A percentile compares a stretch with the other conserved stretches of the same genome.
phyloP scores from a whole-genome alignment of 2,329 filamentous ascomycete genomes.

The Sporothrix inflata region DNA sequence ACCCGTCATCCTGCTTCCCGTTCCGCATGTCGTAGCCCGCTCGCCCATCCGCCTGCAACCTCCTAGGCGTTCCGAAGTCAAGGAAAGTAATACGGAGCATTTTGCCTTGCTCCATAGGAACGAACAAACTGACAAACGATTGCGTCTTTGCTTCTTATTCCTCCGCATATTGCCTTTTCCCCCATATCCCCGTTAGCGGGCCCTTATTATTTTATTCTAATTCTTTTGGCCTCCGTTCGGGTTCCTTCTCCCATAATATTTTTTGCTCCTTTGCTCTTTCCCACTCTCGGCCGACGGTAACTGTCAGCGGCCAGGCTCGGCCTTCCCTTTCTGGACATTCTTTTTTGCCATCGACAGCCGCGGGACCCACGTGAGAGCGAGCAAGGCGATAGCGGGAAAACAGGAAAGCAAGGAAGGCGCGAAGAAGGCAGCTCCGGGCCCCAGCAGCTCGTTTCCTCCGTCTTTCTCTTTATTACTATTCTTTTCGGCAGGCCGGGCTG shows the following conservation, averaged over 20 bases:
- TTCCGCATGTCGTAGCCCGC: not conserved
- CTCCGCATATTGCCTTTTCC: not conserved
- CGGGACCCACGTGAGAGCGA: conserved; percentile 22
- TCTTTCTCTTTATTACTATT: not conserved
- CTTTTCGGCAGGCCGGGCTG: not conserved
- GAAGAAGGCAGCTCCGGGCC: not conserved
- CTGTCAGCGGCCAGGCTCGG: conserved; percentile 22
- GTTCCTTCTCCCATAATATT: not conserved
- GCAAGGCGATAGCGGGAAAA: not conserved
- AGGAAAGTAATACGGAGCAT: not conserved
- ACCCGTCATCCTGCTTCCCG: not conserved
- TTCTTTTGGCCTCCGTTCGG: not conserved
- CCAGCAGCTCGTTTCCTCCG: not conserved
- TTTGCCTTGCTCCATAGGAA: conserved; percentile 1
- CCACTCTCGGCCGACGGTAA: not conserved
- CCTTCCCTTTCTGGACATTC: not conserved
- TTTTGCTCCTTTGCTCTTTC: not conserved
- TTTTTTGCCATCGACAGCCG: not conserved
- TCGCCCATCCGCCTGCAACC: not conserved
- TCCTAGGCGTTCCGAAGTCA: not conserved
- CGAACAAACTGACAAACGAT: not conserved
- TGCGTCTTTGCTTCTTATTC: not conserved
- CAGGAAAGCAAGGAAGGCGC: not conserved
- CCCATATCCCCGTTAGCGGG: not conserved
- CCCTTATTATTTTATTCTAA: not conserved